A percentile compares a stretch with the other conserved stretches of the same genome.
Evolutionary conservation across 2,329 filamentous ascomycete genomes (phyloP).

Genomic region (Microsporum ferrugineum): DNA sequence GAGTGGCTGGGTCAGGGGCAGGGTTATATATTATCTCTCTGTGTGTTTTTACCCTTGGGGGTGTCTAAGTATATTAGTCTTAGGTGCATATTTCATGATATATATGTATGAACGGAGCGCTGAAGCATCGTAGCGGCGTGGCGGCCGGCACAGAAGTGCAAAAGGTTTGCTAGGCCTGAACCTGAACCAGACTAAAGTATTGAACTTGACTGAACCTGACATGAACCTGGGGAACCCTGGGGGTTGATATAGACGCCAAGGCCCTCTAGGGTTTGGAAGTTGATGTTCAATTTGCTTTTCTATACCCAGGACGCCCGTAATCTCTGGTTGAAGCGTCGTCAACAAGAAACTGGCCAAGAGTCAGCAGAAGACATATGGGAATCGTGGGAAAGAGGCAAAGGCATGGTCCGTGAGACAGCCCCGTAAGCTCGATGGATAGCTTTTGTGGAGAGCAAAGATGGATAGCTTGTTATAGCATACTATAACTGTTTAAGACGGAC

Average conservation of each 20-base stretch:
- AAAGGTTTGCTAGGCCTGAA: not conserved
- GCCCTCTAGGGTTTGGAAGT: not conserved
- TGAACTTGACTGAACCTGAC: constrained; percentile 1
- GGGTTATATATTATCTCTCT: not conserved
- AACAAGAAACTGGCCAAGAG: not conserved
- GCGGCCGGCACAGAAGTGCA: not conserved
- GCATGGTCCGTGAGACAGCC: not conserved
- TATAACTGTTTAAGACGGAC: not conserved
- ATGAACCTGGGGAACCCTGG: constrained; percentile 1
- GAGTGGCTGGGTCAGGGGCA: not conserved
- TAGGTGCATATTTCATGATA: not conserved
- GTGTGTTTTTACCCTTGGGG: not conserved
- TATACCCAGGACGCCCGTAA: too few species aligned
- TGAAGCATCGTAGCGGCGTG: not conserved
- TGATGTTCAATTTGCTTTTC: not conserved
- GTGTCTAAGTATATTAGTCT: not conserved
- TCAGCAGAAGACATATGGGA: not conserved
- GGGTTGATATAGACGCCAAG: not conserved
- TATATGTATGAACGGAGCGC: not conserved
- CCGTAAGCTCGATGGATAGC: not conserved
- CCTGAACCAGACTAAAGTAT: not conserved
- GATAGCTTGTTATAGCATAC: not conserved
- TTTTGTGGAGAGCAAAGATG: not conserved
- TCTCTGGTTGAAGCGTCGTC: not conserved
- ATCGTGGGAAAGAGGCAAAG: not conserved